These are phyloP conservation scores for Apophysomyces variabilis DNA, from an alignment of 371 early-diverging fungal genomes.

Conservation along the genomic window DNA sequence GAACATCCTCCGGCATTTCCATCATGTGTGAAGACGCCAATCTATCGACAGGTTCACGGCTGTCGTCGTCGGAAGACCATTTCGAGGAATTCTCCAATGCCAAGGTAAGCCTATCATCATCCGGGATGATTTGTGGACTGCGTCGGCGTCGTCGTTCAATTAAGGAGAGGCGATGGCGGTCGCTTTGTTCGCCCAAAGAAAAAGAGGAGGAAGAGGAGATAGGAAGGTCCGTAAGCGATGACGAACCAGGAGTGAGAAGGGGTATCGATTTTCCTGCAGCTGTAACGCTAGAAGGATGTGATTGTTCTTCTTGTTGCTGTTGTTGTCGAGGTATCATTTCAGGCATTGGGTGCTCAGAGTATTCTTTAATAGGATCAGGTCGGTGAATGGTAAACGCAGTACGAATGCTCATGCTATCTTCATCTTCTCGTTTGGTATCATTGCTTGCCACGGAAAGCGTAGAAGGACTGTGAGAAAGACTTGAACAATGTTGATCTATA, in stretches of 20 bases:
- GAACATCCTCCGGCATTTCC: neutral
- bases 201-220: constrained; percentile 7
- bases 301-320: constrained; percentile 13
- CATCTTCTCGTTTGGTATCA: constrained; percentile 1
- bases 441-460: constrained; percentile 10
- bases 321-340: constrained; percentile 3
- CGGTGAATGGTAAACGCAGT: neutral
- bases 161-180: neutral
- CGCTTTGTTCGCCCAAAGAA: neutral
- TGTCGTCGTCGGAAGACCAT: neutral
- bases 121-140: constrained; percentile 9
- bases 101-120: neutral
- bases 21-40: neutral
- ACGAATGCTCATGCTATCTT: neutral
- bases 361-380: neutral
- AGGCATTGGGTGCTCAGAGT: neutral
- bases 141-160: constrained; percentile 6
- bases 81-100: neutral
- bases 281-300: neutral
- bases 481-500: constrained; percentile 26
- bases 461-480: constrained; percentile 9
- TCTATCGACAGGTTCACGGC: neutral
- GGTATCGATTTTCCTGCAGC: constrained; percentile 15
- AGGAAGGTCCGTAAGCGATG: constrained; percentile 5
- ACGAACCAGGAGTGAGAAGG: constrained; percentile 10